These are phyloP conservation scores for Trichoderma asperelloides DNA, from an alignment of 495 filamentous ascomycete species.

Conservation along the genomic window DNA sequence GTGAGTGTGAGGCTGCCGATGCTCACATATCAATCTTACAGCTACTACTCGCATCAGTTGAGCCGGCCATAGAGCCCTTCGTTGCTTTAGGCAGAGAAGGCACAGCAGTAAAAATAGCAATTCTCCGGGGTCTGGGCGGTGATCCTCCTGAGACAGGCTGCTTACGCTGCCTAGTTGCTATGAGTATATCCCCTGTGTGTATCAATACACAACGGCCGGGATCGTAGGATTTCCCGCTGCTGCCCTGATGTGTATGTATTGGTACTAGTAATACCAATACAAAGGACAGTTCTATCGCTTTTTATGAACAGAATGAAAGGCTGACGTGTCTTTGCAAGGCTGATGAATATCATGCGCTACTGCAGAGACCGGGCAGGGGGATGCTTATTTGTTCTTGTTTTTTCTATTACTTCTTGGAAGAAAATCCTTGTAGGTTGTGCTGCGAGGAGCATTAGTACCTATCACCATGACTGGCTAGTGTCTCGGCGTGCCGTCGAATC, in stretches of 20 bases:
- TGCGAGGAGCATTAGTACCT: background rate
- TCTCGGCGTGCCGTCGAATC: background rate
- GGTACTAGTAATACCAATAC: too few species aligned
- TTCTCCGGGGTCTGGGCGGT: background rate
- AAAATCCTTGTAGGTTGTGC: background rate
- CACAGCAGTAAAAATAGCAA: background rate
- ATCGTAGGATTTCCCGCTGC: background rate
- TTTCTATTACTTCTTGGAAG: background rate
- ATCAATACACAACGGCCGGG: background rate
- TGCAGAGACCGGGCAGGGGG: background rate
- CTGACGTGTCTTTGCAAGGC: slow-evolving; percentile 5
- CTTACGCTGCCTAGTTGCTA: background rate
- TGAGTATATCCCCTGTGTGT: too few species aligned
- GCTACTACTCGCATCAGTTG: background rate
- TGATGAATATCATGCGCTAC: background rate
- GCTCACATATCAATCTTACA: background rate
- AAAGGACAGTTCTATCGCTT: too few species aligned
- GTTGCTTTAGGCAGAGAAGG: background rate
- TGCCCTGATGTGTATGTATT: too few species aligned
- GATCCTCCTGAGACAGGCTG: background rate
- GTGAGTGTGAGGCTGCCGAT: background rate
- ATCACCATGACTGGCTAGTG: background rate
- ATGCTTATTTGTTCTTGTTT: background rate
- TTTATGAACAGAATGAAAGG: background rate
- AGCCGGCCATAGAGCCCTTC: background rate